phyloP scores from a whole-genome alignment of 805 yeast genomes.

The Candida dajiaensis region DNA sequence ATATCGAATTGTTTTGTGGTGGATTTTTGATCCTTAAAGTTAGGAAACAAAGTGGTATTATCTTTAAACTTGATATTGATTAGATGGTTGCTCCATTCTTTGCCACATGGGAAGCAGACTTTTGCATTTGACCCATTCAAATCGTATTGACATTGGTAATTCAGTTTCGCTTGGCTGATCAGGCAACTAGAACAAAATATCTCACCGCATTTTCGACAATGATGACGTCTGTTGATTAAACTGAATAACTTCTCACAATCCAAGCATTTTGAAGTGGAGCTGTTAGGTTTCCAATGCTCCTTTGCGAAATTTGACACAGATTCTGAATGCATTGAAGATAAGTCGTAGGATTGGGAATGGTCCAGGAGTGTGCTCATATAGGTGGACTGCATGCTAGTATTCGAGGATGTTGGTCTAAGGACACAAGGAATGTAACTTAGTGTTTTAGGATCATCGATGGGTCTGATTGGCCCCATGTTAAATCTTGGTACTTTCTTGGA shows the following conservation, averaged over 20 bases:
- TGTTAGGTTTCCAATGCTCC: constrained; percentile 63
- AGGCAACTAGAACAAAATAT: constrained; percentile 59
- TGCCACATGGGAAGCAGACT: constrained; percentile 54
- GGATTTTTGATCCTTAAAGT: not conserved
- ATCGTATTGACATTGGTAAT: constrained; percentile 36
- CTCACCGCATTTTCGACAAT: constrained; percentile 70
- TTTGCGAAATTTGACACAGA: constrained; percentile 24
- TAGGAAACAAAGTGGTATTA: not conserved
- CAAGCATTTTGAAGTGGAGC: constrained; percentile 47
- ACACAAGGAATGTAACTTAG: constrained; percentile 82
- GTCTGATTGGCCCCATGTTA: constrained; percentile 37
- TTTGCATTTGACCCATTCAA: constrained; percentile 52
- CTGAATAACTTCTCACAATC: constrained; percentile 57
- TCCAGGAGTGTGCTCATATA: not conserved
- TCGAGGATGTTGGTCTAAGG: constrained; percentile 35
- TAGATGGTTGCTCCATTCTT: constrained; percentile 41
- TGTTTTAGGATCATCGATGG: constrained; percentile 62
- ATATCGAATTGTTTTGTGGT: not conserved
- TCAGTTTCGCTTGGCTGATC: constrained; percentile 41
- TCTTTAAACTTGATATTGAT: constrained; percentile 2
- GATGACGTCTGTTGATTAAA: constrained; percentile 62
- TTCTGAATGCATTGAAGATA: not conserved
- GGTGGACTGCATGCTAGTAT: constrained; percentile 1
- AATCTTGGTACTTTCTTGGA: constrained; percentile 15
- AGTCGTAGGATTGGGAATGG: not conserved